Evolutionary conservation across 257 asterid genomes (phyloP).

Genomic region (Lycium ferocissimum): DNA sequence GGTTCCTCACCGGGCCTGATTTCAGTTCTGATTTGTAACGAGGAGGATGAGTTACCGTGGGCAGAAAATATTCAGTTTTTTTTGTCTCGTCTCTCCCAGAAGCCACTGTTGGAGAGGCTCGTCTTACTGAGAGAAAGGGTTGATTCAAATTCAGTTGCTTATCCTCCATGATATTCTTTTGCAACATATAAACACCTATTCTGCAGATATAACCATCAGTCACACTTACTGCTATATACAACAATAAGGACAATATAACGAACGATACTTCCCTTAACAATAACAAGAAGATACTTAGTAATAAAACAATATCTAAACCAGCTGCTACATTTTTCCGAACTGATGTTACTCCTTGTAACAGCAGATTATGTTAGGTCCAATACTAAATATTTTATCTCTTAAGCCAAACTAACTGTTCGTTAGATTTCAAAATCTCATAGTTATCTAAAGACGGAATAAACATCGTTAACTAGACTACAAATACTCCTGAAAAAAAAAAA

Average conservation of each 20-base stretch:
- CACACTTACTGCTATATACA: background rate
- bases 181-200: conserved; percentile 40
- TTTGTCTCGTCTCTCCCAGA: conserved; percentile 38
- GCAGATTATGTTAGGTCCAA: background rate
- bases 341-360: background rate
- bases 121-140: conserved; percentile 63
- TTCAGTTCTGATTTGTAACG: conserved; percentile 61
- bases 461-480: background rate
- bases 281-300: background rate
- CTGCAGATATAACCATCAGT: conserved; percentile 28
- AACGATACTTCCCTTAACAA: background rate
- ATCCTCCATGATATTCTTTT: conserved; percentile 56
- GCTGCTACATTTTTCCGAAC: background rate
- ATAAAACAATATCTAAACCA: background rate
- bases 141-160: conserved; percentile 56
- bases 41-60: conserved; percentile 46
- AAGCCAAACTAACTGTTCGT: background rate
- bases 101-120: conserved; percentile 35
- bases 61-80: conserved; percentile 34
- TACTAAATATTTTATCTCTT: background rate
- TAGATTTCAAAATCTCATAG: background rate
- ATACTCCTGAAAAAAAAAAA: background rate
- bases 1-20: conserved; percentile 76
- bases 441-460: background rate
- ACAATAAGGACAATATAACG: background rate